Base-by-base conservation (phyloP, 1,139 yeast species). In the Yamadazyma spencermartinsiae region DNA sequence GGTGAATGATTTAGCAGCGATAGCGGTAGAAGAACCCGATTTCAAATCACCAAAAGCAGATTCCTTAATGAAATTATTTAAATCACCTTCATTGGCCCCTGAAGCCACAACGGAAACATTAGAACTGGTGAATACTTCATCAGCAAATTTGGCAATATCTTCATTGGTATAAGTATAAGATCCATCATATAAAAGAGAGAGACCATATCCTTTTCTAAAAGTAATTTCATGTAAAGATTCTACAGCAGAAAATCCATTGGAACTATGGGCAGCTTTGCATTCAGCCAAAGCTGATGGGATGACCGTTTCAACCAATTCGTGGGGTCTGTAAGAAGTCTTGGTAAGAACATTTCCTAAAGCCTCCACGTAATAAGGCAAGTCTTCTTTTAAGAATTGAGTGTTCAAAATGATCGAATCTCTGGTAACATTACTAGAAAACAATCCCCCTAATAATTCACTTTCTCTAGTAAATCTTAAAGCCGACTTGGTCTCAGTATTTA, bases 391-490 rank as follows among this genome's bases (percentile, higher is more conserved):
- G 73, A 92, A 92, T 54, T 79, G 75, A 42, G 98, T 82, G 52
- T 80, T 76, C 60, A 92, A 78, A 48, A 86, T 78, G 50, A 94
- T 77, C 56, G 83, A 74, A 63, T 92, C 98, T 73, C 97, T 85
- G 61, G 88, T 80, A 52, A 88, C 83, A 41, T 64, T 56, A 35
- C 95, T 73, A 36, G 77, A 61, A 63, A 88, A 79, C 48, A 68
- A 68, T 59, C 96, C 98, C 50, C 98, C 98, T 54, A 92, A 76
- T 51, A 92, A 79, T 72, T 94, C 99, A 40, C 92, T 72, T 71
- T 94, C 98, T 68, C 98, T 86, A 56, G 90, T 86, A 58, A 90
- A 76, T 72, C 98, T 86, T 61, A 92, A 76, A 23, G 95, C 96
- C 25, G 96, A 85, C 66, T 89, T 88, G 54, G 80, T 64, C 49